Base-by-base conservation (phyloP, 805 yeast genomes). In the Suhomyces prunicola region DNA sequence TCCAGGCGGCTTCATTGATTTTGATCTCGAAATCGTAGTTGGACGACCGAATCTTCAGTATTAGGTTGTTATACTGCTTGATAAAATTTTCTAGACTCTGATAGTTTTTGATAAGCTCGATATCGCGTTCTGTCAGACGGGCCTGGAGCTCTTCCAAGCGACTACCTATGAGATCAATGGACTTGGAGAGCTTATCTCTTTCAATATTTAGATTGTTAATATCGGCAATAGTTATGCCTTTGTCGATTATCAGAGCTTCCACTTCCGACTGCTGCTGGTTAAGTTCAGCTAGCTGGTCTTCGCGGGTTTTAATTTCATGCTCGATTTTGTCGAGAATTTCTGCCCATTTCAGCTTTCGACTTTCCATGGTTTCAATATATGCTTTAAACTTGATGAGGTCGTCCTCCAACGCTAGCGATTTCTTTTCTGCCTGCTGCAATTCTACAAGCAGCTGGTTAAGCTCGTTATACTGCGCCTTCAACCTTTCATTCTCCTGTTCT, bases 301-400 rank as follows among this genome's bases (percentile, higher is more conserved):
- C 75, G 54, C 82, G 71, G 39, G 67, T 65, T 2, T 62, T 68
- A 44, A 85, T 78, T 60, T 88, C 94, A 6, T 65, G 67, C 31
- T 76, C 73, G 54, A 88, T 79, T 57, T 82, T 82, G n/a, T 76
- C 72, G 47, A 90, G 64, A 44, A 83, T 80, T 15, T 62, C 68
- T 2, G 79, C 75, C 94, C 96, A 88, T 63, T 83, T 85, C 12
- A 66, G 58, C 58, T 84, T 86, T 55, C 89, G 76, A n/a, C 73
- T 72, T 59, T 84, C 81, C 82, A 88, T 85, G 6, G 82, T 76
- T 44, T 82, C 82, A 50, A 88, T 83, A 63, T 87, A 89, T n/a
- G 84, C 86, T 60, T 81, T 79, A 61, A 89, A 87, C 66, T 87
- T 87, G 44, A 73, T 72, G 44, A 87, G 74, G 66, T 90, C 97